Conservation (phyloP, 257 asterid genomes). For the Solanum neorickii region DNA sequence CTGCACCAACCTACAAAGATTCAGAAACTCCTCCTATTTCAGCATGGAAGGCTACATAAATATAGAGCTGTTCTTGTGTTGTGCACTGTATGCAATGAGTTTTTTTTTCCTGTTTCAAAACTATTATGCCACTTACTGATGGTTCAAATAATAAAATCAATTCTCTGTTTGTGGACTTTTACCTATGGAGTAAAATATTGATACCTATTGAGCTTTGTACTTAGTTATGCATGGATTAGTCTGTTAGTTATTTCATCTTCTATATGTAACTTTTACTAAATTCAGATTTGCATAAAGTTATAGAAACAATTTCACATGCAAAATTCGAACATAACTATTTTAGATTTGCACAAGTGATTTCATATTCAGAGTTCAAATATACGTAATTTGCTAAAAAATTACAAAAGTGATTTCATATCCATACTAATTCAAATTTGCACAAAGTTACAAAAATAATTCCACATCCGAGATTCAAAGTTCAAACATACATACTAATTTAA, state of each 20-base stretch:
- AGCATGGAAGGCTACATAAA: slow-evolving; percentile 7
- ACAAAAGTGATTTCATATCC: too few relatives aligned
- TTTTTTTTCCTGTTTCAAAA: neutral
- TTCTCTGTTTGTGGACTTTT: neutral
- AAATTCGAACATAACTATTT: neutral
- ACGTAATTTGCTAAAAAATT: too few relatives aligned
- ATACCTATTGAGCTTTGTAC: too few relatives aligned
- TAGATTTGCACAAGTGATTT: too few relatives aligned
- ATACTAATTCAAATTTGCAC: too few relatives aligned
- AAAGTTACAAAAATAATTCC: too few relatives aligned
- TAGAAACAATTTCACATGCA: accelerated
- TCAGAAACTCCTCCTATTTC: slow-evolving; percentile 23
- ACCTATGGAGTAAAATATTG: neutral
- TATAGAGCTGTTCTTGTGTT: neutral
- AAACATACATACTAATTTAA: too few relatives aligned
- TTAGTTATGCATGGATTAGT: too few relatives aligned
- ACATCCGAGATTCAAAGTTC: too few relatives aligned
- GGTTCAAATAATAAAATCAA: neutral
- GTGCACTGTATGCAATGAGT: neutral
- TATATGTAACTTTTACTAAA: too few relatives aligned
- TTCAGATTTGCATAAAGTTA: neutral
- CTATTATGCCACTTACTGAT: neutral
- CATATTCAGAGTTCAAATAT: too few relatives aligned
- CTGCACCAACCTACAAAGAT: neutral
- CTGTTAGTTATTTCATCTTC: too few relatives aligned